Base-by-base conservation (phyloP, 345 rosid genomes). In the Eucalyptus urophylla region DNA sequence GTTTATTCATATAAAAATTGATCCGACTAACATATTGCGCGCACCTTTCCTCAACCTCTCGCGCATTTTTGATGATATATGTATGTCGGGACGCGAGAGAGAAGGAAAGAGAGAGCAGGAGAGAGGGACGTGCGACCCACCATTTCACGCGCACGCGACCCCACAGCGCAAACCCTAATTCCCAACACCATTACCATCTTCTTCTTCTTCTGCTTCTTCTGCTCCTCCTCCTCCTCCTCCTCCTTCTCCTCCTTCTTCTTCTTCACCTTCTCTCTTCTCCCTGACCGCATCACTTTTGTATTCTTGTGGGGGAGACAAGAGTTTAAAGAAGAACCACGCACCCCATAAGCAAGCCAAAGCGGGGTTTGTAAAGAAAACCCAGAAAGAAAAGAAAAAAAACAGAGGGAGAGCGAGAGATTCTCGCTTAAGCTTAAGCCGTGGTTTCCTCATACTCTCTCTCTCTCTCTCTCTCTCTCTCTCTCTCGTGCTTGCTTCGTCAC, bases 91-190 rank as follows among this genome's bases (percentile, higher is more conserved):
- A 80, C 83, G 54, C 88, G 88, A 89, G 91, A 47, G 86, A n/a
- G n/a, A 49, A 44, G 69, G 69, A 27, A 27, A 60, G 67, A 27
- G 31, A 60, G 67, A 27, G 54, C 87, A 87, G 88, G 91, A 47
- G 86, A 47, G 86, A 33, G 86, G 86, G 91, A 91, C 92, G 91
- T 92, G 95, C 89, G 86, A 29, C 92, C 92, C 94, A 92, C 89
- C 88, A 86, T 87, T 90, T 89, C 92, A 88, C 62, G 81, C 87
- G 90, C 93, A 89, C 88, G 85, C 89, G 14, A 88, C 91, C 92
- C 87, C 86, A 72, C 91, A 29, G 50, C 45, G 10, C 44, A 43
- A 87, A 89, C 93, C 89, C 94, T 93, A 90, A 86, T 88, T 80
- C 88, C 88, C 72, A 31, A 14, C 14, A 91, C 85, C 89, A 24